Evolutionary conservation across 495 filamentous ascomycete genomes (phyloP).

Genomic region (Chaetomidium leptoderma): DNA sequence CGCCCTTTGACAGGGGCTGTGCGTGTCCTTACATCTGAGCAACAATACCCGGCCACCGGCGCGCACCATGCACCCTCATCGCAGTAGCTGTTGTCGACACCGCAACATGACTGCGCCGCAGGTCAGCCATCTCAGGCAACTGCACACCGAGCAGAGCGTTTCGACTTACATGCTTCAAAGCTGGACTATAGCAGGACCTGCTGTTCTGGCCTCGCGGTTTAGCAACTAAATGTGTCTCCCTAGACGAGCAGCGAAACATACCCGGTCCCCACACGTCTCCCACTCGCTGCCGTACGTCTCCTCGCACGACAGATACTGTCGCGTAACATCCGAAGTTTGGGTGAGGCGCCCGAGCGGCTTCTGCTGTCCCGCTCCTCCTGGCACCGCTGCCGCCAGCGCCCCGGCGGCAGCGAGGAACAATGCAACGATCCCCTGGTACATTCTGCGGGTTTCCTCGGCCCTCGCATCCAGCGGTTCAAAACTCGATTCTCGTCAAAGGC

Average conservation of each 20-base stretch:
- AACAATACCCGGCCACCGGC: slow-evolving; percentile 42
- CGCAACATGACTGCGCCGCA: slow-evolving; percentile 35
- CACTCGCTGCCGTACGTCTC: slow-evolving; percentile 37
- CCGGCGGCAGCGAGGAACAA: not conserved
- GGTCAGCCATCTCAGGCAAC: not conserved
- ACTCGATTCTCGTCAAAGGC: not conserved
- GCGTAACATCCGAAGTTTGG: not conserved
- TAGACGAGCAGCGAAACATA: slow-evolving; percentile 1
- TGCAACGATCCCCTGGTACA: not conserved
- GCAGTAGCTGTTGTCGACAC: slow-evolving; percentile 38
- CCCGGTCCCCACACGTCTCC: slow-evolving; percentile 32
- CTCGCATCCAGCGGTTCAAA: not conserved
- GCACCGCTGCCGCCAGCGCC: not conserved
- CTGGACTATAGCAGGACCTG: slow-evolving; percentile 37
- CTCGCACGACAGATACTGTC: slow-evolving; percentile 32
- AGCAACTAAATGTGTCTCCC: not conserved
- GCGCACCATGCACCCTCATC: slow-evolving; percentile 37
- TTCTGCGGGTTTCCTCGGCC: not conserved
- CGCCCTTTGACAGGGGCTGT: not conserved
- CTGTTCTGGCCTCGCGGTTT: slow-evolving; percentile 15
- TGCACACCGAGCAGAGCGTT: not conserved
- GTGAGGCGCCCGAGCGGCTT: not conserved
- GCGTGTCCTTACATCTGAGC: slow-evolving; percentile 32
- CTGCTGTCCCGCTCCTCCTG: not conserved
- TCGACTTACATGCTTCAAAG: slow-evolving; percentile 31